phyloP scores from a whole-genome alignment of 768 basidiomycete species.

The Trametes cinnabarina region DNA sequence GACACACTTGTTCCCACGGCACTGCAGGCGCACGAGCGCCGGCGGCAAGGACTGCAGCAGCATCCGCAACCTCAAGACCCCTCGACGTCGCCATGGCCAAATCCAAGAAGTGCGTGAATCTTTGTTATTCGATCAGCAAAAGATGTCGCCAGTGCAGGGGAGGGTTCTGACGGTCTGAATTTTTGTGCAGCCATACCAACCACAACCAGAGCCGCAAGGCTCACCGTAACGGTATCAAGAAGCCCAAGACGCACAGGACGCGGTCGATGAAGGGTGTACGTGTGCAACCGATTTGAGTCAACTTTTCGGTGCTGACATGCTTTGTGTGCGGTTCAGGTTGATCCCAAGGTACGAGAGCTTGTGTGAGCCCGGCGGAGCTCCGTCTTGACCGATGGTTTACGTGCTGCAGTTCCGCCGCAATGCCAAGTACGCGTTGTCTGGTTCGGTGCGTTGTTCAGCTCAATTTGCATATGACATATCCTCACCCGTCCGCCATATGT shows the following conservation, averaged over 20 bases:
- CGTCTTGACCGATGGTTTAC: conserved; percentile 2
- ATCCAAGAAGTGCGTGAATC: conserved; percentile 83
- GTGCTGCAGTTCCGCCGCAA: conserved; percentile 79
- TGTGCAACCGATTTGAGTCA: conserved; percentile 23
- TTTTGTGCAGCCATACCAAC: conserved; percentile 68
- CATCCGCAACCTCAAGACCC: conserved; percentile 22
- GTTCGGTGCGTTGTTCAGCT: conserved; percentile 56
- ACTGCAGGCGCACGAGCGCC: background rate
- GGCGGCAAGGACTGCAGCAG: background rate
- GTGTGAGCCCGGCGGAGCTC: conserved; percentile 19
- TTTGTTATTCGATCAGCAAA: background rate
- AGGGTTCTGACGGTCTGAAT: conserved; percentile 8
- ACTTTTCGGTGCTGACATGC: background rate
- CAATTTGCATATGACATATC: background rate
- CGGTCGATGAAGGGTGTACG: conserved; percentile 90
- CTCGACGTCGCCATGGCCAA: conserved; percentile 74
- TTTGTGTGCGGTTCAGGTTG: conserved; percentile 53
- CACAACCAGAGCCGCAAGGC: conserved; percentile 98
- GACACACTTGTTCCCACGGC: conserved; percentile 7
- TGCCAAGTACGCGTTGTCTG: conserved; percentile 64
- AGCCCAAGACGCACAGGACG: conserved; percentile 67
- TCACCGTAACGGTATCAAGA: conserved; percentile 96
- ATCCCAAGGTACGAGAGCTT: conserved; percentile 59
- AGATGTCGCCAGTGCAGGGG: background rate
- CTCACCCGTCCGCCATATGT: conserved; percentile 6